Evolutionary conservation across 495 filamentous ascomycete genomes (phyloP), one percentile per base, ranked within the genome.

Genomic region (Astrothelium macrocarpum): DNA sequence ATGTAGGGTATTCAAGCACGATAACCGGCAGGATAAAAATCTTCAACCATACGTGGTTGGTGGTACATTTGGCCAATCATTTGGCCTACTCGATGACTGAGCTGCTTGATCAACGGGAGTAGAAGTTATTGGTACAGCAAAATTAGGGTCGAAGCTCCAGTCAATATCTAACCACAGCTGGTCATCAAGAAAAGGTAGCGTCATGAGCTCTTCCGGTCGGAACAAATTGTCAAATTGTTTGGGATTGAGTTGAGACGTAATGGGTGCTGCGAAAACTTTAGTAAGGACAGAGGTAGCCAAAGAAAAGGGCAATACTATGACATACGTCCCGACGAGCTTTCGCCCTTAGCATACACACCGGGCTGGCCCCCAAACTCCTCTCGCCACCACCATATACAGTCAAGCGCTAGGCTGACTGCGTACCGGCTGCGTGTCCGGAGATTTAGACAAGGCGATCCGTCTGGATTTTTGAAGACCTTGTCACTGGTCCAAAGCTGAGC

Each of bases 281-380:
- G 49, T 20, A 1, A 12, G n/a, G 5, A 26, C 9, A 29, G 7
- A 26, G 16, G 23, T 25, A 29, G 9, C 2, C 12, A 4, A 56
- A 20, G 16, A 20, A 28, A 10, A 56, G 25, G 5, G 2, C 2
- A 10, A 56, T 5, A 56, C 16, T 28, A 14, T 14, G 16, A 56
- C 49, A 9, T 56, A 56, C 49, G 16, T 56, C 23, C 25, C 29
- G 49, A 56, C 16, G 4, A 56, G 49, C 49, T 29, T 9, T 26
- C 49, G 16, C 49, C 7, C 20, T 56, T 56, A 2, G 49, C 9
- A 29, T 56, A 56, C 3, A 56, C 49, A n/a, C 49, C 49, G 10
- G 49, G 49, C 25, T 56, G 49, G 10, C 49, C 49, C 25, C 49
- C 49, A 56, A 56, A 56, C 25, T 56, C 49, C 20, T 56, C 49